Conservation (phyloP, 441 rosid species). For the Caryocar brasiliense region DNA sequence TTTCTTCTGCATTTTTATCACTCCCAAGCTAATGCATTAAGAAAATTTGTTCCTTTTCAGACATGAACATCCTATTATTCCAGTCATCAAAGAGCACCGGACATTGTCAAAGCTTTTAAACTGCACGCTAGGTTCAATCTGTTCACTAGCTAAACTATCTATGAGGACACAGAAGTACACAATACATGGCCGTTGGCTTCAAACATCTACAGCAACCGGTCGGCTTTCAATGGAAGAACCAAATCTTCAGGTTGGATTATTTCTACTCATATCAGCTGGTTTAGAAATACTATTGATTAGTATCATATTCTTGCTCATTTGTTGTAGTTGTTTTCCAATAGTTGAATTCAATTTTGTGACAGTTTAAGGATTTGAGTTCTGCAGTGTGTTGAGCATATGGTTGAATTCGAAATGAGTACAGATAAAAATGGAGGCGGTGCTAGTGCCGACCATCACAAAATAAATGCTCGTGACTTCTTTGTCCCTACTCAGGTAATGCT, state of each 20-base stretch:
- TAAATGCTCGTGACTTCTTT: constrained; percentile 87
- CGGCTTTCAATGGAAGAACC: constrained; percentile 64
- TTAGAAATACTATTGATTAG: constrained; percentile 1
- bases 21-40: neutral
- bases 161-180: constrained; percentile 60
- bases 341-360: constrained; percentile 1
- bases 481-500: constrained; percentile 82
- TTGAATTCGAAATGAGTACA: constrained; percentile 47
- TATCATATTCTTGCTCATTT: neutral
- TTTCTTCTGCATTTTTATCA: neutral
- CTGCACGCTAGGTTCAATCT: constrained; percentile 82
- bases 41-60: constrained; percentile 37
- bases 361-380: constrained; percentile 17
- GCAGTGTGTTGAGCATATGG: constrained; percentile 94
- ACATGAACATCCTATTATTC: constrained; percentile 84
- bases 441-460: constrained; percentile 29
- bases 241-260: constrained; percentile 76
- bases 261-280: too few species aligned
- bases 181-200: constrained; percentile 91
- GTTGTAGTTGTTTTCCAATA: neutral
- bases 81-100: constrained; percentile 87
- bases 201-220: constrained; percentile 96
- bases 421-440: constrained; percentile 32
- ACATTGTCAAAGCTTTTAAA: constrained; percentile 83
- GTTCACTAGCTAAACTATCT: constrained; percentile 72